Conservation (phyloP, 805 yeast species). For the Yarrowia bubula region DNA sequence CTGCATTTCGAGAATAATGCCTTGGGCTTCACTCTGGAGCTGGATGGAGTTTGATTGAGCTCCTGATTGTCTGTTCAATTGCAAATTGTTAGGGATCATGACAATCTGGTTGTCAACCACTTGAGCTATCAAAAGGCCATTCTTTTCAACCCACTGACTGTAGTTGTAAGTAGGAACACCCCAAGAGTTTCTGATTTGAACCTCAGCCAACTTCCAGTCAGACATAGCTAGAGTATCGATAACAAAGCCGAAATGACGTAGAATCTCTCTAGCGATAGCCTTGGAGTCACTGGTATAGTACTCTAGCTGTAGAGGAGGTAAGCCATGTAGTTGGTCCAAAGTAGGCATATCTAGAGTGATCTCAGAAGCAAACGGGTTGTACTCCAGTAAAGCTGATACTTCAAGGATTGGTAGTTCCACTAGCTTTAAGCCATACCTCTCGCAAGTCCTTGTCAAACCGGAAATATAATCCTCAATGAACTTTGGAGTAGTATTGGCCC, state of each 20-base stretch:
- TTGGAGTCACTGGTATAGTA: conserved; percentile 35
- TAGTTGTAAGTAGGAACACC: conserved; percentile 78
- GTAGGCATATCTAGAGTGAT: conserved; percentile 2
- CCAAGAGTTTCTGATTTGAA: conserved; percentile 85
- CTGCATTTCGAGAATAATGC: conserved; percentile 22
- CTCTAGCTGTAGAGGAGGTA: background rate
- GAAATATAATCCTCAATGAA: conserved; percentile 74
- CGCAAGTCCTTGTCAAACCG: conserved; percentile 79
- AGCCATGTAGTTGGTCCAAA: background rate
- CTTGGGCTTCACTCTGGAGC: conserved; percentile 1
- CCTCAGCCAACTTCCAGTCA: conserved; percentile 47
- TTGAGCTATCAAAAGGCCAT: conserved; percentile 90
- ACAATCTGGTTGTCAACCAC: conserved; percentile 75
- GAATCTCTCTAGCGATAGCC: conserved; percentile 73
- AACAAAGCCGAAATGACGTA: conserved; percentile 69
- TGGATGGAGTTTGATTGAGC: conserved; percentile 30
- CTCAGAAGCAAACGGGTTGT: conserved; percentile 81
- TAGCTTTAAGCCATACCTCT: conserved; percentile 72
- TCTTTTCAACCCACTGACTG: conserved; percentile 84
- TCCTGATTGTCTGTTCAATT: conserved; percentile 66
- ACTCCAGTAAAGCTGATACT: conserved; percentile 66
- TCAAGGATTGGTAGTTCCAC: conserved; percentile 94
- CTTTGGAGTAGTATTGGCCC: conserved; percentile 89
- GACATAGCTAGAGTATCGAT: conserved; percentile 76
- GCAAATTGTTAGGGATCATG: conserved; percentile 83